Conservation (phyloP, 495 filamentous ascomycete species). For the Penicillium samsonianum region DNA sequence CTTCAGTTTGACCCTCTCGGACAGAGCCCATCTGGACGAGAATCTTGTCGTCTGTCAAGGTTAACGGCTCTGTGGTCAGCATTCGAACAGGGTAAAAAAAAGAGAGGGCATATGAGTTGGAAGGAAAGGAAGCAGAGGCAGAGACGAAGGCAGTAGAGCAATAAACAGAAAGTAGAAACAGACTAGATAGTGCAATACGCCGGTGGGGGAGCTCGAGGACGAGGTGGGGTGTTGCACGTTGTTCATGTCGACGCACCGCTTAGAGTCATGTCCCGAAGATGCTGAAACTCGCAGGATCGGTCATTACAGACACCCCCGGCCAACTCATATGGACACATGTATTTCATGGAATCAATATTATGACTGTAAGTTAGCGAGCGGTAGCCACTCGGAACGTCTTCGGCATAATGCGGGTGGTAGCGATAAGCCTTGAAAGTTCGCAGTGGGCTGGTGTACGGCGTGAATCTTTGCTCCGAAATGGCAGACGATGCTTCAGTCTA, state of each 20-base stretch:
- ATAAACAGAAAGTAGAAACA: constrained; percentile 15
- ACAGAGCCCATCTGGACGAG: constrained; percentile 77
- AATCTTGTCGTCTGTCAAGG: constrained; percentile 76
- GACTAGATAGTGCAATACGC: constrained; percentile 13
- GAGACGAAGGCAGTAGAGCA: constrained; percentile 11
- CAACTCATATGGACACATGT: constrained; percentile 73
- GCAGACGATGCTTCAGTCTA: constrained; percentile 29
- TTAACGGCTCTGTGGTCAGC: constrained; percentile 62
- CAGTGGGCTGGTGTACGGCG: constrained; percentile 81
- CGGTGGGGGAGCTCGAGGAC: constrained; percentile 14
- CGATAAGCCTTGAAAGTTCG: constrained; percentile 83
- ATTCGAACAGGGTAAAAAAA: constrained; percentile 45
- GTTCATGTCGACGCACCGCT: constrained; percentile 72
- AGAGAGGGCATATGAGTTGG: constrained; percentile 12
- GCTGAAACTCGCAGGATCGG: constrained; percentile 68
- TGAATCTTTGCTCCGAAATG: constrained; percentile 47
- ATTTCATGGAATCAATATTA: constrained; percentile 71
- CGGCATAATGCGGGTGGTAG: constrained; percentile 73
- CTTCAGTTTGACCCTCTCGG: constrained; percentile 66
- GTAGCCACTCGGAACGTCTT: constrained; percentile 71
- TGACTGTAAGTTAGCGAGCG: constrained; percentile 92
- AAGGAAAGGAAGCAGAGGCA: constrained; percentile 13
- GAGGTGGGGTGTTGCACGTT: constrained; percentile 28
- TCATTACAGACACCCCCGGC: constrained; percentile 77
- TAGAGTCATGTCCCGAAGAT: constrained; percentile 73